Conservation (phyloP, 768 basidiomycete genomes). For the Rhodotorula graminis region DNA sequence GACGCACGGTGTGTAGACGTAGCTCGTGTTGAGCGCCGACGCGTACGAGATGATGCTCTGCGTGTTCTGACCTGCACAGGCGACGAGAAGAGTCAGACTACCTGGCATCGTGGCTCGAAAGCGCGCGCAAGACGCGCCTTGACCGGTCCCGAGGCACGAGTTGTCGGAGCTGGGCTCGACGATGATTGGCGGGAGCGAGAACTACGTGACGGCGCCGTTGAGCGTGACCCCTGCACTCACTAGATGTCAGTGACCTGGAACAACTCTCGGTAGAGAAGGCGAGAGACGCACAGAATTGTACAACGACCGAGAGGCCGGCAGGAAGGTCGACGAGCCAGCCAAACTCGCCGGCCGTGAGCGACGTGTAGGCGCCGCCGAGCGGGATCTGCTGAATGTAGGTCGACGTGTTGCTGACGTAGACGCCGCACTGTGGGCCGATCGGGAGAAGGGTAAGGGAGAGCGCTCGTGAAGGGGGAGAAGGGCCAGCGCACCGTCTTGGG, state of each 20-base stretch:
- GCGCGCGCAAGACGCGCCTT: background rate
- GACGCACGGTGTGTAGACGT: conserved; percentile 7
- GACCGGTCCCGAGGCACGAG: conserved; percentile 6
- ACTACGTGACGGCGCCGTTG: conserved; percentile 12
- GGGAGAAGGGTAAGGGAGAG: too few species aligned
- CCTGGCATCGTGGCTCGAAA: too few species aligned
- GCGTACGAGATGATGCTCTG: conserved; percentile 23
- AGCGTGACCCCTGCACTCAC: conserved; percentile 16
- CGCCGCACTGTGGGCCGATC: conserved; percentile 5
- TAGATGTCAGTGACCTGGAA: accelerated
- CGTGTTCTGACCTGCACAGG: conserved; percentile 23
- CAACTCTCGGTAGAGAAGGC: background rate
- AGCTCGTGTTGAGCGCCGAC: conserved; percentile 16
- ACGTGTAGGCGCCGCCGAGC: conserved; percentile 2
- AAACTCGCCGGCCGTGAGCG: conserved; percentile 9
- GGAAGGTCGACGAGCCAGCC: conserved; percentile 28
- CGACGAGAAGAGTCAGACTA: background rate
- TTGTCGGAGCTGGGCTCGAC: conserved; percentile 1
- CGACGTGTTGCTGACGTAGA: conserved; percentile 23
- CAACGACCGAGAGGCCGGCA: conserved; percentile 7
- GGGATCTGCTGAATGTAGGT: conserved; percentile 25
- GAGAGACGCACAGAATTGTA: conserved; percentile 17
- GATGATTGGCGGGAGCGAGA: conserved; percentile 3
- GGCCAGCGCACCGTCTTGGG: conserved; percentile 9
- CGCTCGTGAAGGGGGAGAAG: too few species aligned